Percentiles rank a stretch among this genome's conserved stretches.
phyloP scores from a whole-genome alignment of 306 rosid species.

The Quercus aquifolioides region DNA sequence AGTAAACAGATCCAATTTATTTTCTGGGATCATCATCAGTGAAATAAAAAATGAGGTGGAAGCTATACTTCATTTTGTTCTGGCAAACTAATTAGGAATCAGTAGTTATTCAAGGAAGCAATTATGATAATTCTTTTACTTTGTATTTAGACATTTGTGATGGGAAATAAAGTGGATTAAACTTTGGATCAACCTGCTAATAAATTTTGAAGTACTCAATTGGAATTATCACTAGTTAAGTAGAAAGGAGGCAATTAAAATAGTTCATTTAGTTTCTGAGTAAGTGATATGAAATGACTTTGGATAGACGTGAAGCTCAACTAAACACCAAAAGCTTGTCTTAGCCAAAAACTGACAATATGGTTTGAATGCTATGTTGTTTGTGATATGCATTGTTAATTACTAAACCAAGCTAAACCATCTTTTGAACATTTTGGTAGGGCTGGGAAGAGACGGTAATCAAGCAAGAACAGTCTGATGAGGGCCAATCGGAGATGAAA shows the following conservation, averaged over 20 bases:
- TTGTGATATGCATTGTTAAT: constrained; percentile 2
- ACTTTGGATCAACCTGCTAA: not conserved
- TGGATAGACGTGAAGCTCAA: no score
- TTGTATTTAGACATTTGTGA: not conserved
- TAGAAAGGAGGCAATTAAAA: not conserved
- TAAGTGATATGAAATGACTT: no score
- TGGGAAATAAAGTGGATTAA: not conserved
- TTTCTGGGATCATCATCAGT: not conserved
- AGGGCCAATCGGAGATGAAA: constrained; percentile 74
- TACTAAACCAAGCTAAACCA: not conserved
- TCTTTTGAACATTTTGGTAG: constrained; percentile 39
- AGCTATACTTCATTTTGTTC: not conserved
- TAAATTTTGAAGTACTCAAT: not conserved
- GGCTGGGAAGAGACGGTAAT: constrained; percentile 95
- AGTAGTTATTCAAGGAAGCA: no score
- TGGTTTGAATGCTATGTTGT: not conserved
- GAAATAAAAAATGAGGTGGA: not conserved
- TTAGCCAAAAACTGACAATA: not conserved
- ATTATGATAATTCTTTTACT: no score
- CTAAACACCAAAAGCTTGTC: no score
- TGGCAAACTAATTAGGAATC: no score
- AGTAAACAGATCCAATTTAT: not conserved
- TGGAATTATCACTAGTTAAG: not conserved
- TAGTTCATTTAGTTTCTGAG: not conserved
- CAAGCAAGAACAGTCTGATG: constrained; percentile 84